Evolutionary conservation across 371 early-diverging fungal species (phyloP), one percentile per base, ranked within the genome.

Genomic region (Caulochytrium protostelioides): DNA sequence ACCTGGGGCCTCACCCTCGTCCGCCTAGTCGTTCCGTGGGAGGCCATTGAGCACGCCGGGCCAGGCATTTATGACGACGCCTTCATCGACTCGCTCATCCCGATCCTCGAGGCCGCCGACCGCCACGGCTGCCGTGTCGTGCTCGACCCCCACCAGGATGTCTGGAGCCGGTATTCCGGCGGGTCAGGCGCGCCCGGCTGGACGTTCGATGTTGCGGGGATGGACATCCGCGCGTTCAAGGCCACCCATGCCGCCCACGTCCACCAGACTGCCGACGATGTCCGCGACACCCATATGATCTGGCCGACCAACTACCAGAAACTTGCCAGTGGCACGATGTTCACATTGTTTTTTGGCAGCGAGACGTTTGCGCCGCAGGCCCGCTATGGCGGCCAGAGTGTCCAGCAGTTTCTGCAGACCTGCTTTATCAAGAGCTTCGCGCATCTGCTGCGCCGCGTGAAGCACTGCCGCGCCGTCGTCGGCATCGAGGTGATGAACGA

Each of bases 271-370:
- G 38, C 41, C 17, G 43, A 49, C n/a, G 44, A 42, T 14, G 34
- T 42, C 15, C 38, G 44, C 22, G 32, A 28, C 30, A 45, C 46
- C 1, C 72, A 68, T 36, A 83, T 83, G 84, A 74, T 77, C 21
- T 84, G 85, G 85, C 64, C 77, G 10, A 80, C 85, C 19, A 84
- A 84, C 41, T 80, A 84, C 48, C 55, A 58, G 37, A 80, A 79
- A 32, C 50, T 82, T 10, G 82, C 83, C n/a, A 63, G 73, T 0
- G 64, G 76, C 1, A 80, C 83, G 30, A 72, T 83, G 72, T 79
- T 80, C 37, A 76, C 83, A 0, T 53, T 80, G 10, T 80, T 80
- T 44, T 83, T 76, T 51, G 80, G 57, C n/a, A 82, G 81, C 19
- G 54, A 60, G 18, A 54, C 46, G 4, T 80, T 67, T 60, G 79